These are phyloP conservation scores for Fusarium fujikuroi DNA, from an alignment of 2,329 filamentous ascomycete species.

Conservation along the genomic window DNA sequence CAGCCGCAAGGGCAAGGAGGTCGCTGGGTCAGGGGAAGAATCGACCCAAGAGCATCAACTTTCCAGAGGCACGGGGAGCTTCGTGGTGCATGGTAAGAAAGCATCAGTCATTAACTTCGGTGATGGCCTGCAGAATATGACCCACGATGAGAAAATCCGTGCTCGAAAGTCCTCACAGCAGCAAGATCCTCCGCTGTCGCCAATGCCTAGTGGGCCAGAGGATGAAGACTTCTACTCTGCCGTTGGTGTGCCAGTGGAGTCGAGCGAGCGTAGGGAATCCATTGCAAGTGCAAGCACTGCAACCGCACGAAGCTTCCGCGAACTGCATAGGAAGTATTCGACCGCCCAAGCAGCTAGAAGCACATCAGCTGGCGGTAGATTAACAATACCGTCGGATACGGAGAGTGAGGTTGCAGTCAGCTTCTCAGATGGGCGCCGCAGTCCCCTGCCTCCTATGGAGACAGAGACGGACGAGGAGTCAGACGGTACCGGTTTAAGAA, in stretches of 20 bases:
- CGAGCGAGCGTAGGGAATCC: slow-evolving; percentile 67
- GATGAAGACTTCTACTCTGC: slow-evolving; percentile 65
- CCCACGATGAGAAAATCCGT: slow-evolving; percentile 77
- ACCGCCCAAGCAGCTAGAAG: slow-evolving; percentile 61
- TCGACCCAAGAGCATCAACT: slow-evolving; percentile 72
- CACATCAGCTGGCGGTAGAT: slow-evolving; percentile 52
- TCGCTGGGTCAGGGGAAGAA: slow-evolving; percentile 50
- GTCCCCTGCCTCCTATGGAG: slow-evolving; percentile 65
- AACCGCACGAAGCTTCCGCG: slow-evolving; percentile 72
- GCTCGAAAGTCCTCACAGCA: slow-evolving; percentile 65
- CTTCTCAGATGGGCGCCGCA: slow-evolving; percentile 67
- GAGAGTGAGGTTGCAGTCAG: slow-evolving; percentile 70
- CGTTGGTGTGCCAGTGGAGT: slow-evolving; percentile 57
- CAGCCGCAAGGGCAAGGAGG: slow-evolving; percentile 79
- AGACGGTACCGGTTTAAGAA: slow-evolving; percentile 24
- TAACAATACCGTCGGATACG: slow-evolving; percentile 64
- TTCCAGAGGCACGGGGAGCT: slow-evolving; percentile 83
- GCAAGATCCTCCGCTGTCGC: slow-evolving; percentile 52
- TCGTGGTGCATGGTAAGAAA: slow-evolving; percentile 98
- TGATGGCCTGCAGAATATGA: slow-evolving; percentile 84
- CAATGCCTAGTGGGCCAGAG: slow-evolving; percentile 48
- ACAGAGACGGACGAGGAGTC: slow-evolving; percentile 50
- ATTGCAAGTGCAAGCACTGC: slow-evolving; percentile 73
- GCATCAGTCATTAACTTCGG: slow-evolving; percentile 97
- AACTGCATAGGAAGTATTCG: slow-evolving; percentile 70